Evolutionary conservation across 257 asterid genomes (phyloP), one percentile per base, ranked within the genome.

Genomic region (Nicotiana undulata): DNA sequence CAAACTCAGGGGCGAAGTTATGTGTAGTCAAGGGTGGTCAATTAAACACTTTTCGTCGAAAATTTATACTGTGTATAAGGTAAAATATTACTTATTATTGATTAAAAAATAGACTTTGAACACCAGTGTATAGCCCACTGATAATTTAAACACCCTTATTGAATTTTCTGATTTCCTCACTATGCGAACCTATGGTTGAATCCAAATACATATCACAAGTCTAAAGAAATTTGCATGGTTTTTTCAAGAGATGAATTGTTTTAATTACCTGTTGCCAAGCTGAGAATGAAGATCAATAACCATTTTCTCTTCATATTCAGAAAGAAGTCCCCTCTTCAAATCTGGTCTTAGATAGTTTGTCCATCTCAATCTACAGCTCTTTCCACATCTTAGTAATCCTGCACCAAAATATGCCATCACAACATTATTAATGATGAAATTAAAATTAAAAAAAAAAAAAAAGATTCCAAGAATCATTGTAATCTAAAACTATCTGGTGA

Each of bases 221-320:
- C 22, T 55, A 55, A 18, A 46, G 17, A 49, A 11, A 11, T 49
- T 49, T 10, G 17, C 15, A 12, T 51, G 16, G 11, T 40, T 51
- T 65, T 31, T 4, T 4, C 56, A 51, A 51, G 3, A 67, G 66
- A 13, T 26, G 61, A 6, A 9, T 28, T 22, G 12, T 40, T 40
- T n/a, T 51, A 74, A 0, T 15, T 0, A 93, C 99, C 98, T 93
- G 89, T 95, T 95, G 78, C 99, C 99, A 58, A 95, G 97, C 83
- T 92, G 95, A 84, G 98, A 92, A 89, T 95, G 99, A 64, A 95
- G 98, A 87, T 95, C 98, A 89, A 95, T 95, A 18, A 95, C 99
- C 93, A 89, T 89, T 56, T 90, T 93, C 81, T 95, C 99, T 86
- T 95, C 99, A 83, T 85, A 81, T n/a, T 93, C 98, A 0, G 99